Percentiles rank a stretch among this genome's conserved stretches.
Evolutionary conservation across 2,329 filamentous ascomycete genomes (phyloP).

Genomic region (Cladobotryum mycophilum): DNA sequence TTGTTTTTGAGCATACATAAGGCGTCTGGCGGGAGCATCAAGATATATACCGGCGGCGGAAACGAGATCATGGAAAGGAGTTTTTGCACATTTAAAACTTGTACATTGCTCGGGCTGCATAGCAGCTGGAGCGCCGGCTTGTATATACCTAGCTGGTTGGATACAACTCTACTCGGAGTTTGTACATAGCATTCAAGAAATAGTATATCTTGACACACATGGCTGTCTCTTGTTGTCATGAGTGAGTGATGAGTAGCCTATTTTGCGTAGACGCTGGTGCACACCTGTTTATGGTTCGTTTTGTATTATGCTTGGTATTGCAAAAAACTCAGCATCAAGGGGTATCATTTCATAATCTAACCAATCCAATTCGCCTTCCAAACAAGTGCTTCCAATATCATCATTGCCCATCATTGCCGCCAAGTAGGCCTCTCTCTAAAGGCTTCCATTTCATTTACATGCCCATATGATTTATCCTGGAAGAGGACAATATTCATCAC

Average conservation of each 20-base stretch:
- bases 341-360: conserved; percentile 7
- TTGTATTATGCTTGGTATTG: background rate
- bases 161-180: background rate
- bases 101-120: background rate
- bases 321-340: background rate
- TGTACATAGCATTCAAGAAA: no score
- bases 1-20: conserved; percentile 4
- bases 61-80: conserved; percentile 12
- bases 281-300: no score
- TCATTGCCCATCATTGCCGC: no score
- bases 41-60: conserved; percentile 1
- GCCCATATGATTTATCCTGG: no score
- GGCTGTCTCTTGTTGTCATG: no score
- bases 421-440: no score
- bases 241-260: no score
- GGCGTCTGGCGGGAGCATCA: conserved; percentile 7
- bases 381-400: background rate
- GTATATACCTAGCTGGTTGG: background rate
- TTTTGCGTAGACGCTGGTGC: no score
- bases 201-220: no score
- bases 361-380: background rate
- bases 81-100: conserved; percentile 8
- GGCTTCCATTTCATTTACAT: no score
- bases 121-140: no score
- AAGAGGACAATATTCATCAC: no score